These are phyloP conservation scores for Phytophthora pistaciae DNA, from an alignment of 352 stramenopile species.

Conservation along the genomic window DNA sequence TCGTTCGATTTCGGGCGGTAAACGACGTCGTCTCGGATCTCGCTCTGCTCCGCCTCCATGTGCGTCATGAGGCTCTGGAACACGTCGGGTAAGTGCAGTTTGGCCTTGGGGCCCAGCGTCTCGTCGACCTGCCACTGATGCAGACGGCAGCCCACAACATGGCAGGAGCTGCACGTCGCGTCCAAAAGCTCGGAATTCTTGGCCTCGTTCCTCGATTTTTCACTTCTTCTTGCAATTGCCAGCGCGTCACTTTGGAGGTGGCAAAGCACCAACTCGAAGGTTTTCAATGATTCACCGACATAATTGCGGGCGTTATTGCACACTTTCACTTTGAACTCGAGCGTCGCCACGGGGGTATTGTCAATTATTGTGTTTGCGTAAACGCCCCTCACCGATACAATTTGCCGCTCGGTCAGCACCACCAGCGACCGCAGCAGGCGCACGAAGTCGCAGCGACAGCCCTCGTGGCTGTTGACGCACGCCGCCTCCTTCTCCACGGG, in stretches of 20 bases:
- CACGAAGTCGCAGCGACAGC: conserved; percentile 56
- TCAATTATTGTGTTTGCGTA: conserved; percentile 42
- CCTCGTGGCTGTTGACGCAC: conserved; percentile 47
- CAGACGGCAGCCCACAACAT: conserved; percentile 66
- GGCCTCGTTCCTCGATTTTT: conserved; percentile 4
- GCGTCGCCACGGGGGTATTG: conserved; percentile 39
- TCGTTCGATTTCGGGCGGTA: conserved; percentile 40
- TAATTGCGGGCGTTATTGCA: conserved; percentile 19
- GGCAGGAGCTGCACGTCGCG: conserved; percentile 48
- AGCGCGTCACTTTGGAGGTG: conserved; percentile 58
- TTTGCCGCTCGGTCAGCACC: conserved; percentile 45
- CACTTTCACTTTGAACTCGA: conserved; percentile 39
- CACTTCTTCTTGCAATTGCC: conserved; percentile 31
- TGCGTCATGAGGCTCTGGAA: conserved; percentile 63
- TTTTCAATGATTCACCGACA: conserved; percentile 34
- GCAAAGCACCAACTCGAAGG: conserved; percentile 60
- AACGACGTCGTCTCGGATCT: conserved; percentile 63
- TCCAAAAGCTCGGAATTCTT: conserved; percentile 25
- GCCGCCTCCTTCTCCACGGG: conserved; percentile 40
- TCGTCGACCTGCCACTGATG: conserved; percentile 28
- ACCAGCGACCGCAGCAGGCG: conserved; percentile 48
- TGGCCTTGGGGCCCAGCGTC: conserved; percentile 11
- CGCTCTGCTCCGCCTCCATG: conserved; percentile 52
- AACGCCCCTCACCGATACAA: conserved; percentile 40
- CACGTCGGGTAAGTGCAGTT: conserved; percentile 51